phyloP scores from a whole-genome alignment of 169 alveolate genomes.

The Plasmodium vivax region DNA sequence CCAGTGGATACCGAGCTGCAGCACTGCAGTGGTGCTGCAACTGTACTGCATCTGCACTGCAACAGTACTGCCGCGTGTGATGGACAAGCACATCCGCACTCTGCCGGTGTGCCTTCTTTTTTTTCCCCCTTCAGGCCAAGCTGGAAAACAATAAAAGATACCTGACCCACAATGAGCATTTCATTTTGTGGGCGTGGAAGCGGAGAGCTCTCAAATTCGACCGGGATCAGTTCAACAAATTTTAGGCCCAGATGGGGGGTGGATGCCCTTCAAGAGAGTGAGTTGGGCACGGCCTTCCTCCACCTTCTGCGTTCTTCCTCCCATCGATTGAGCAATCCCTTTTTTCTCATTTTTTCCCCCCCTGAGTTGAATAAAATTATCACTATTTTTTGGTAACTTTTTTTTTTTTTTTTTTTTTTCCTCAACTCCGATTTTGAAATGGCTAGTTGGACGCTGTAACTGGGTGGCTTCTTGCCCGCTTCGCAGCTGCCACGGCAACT shows the following conservation, averaged over 20 bases:
- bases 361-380: background rate
- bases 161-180: constrained; percentile 48
- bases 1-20: no score
- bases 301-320: background rate
- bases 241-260: background rate
- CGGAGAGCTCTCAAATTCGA: constrained; percentile 47
- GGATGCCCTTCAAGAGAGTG: background rate
- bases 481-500: background rate
- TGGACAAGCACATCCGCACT: background rate
- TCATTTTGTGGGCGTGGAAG: constrained; percentile 76
- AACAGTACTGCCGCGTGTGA: background rate
- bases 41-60: no score
- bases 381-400: background rate
- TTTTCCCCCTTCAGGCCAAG: constrained; percentile 6
- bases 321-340: background rate
- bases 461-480: background rate
- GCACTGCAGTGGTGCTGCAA: no score
- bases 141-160: constrained; percentile 64
- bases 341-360: background rate
- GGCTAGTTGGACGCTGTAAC: background rate
- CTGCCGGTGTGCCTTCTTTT: background rate
- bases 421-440: background rate
- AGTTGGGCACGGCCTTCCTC: background rate
- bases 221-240: constrained; percentile 51
- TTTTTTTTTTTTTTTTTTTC: background rate